Base-by-base conservation (phyloP, 768 basidiomycete species). In the Cystofilobasidium ferigula region DNA sequence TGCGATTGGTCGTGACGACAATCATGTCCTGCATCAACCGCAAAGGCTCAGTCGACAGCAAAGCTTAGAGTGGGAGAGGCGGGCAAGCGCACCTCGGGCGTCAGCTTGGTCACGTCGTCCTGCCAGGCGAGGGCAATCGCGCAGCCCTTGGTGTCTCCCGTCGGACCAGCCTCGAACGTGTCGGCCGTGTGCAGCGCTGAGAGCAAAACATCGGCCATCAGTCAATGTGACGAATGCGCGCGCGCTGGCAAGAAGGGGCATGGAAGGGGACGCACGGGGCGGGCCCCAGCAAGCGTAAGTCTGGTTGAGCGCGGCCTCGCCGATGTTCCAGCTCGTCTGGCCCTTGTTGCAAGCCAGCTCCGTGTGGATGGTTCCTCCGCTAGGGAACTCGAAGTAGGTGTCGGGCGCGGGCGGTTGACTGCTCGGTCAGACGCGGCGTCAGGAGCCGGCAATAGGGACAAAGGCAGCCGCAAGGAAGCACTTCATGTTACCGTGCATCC, bases 181-280 rank as follows among this genome's bases (percentile, higher is more conserved):
- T 58, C 57, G 57, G 57, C 57, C 7, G 35, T 58, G 22, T 58
- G 57, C 22, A 58, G 57, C 12, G 40, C 57, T 58, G 34, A 1
- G 26, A 57, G 30, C 20, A 36, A 51, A n/a, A n/a, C n/a, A n/a
- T 51, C n/a, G 28, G 48, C 48, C 48, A n/a, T 22, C n/a, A 5
- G 48, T 51, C 16, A n/a, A n/a, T n/a, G n/a, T n/a, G n/a, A n/a
- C 14, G 40, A 18, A 42, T 7, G 40, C 13, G 40, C 40, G 20
- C 40, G 40, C 40, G 40, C 40, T 9, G 10, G 40, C 20, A 3
- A 42, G 40, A 6, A 42, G 7, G 5, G n/a, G 28, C 36, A 16
- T 16, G n/a, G 20, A 28, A 24, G 42, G 26, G 24, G 61, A 62
- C 30, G 42, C 10, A 45, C 32, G 34, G 26, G n/a, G 13, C 16